A percentile compares a stretch with the other conserved stretches of the same genome.
Evolutionary conservation across 1,284 basidiomycete species (phyloP).

Genomic region (Filobasidium uniguttulatum): DNA sequence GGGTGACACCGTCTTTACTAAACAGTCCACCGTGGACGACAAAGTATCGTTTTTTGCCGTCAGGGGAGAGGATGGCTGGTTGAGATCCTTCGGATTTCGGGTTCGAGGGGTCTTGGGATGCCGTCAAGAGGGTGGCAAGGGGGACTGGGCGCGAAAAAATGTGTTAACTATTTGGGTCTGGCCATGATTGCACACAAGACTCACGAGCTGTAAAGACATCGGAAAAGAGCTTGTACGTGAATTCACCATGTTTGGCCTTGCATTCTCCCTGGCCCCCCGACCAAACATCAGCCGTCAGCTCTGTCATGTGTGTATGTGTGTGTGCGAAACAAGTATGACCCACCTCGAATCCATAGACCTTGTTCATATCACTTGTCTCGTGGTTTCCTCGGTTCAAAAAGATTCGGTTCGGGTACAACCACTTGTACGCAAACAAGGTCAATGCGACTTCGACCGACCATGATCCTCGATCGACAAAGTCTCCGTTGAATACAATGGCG

Average conservation of each 20-base stretch:
- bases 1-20: conserved; percentile 80
- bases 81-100: conserved; percentile 33
- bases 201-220: conserved; percentile 76
- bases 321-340: background rate
- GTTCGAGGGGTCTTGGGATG: conserved; percentile 49
- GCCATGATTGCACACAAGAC: conserved; percentile 25
- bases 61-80: conserved; percentile 58
- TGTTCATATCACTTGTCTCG: conserved; percentile 73
- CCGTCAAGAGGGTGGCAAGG: conserved; percentile 69
- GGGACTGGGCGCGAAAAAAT: conserved; percentile 50
- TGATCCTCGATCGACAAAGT: conserved; percentile 91
- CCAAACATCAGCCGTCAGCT: background rate
- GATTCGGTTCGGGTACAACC: conserved; percentile 76
- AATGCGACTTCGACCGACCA: conserved; percentile 96
- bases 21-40: conserved; percentile 94
- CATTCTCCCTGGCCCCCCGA: conserved; percentile 54
- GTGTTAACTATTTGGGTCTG: background rate
- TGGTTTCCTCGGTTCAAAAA: conserved; percentile 94
- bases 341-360: conserved; percentile 73
- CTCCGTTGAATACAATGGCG: conserved; percentile 82
- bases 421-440: conserved; percentile 91
- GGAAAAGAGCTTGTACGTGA: conserved; percentile 76
- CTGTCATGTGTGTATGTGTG: background rate
- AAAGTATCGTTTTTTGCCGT: conserved; percentile 80
- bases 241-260: conserved; percentile 86